phyloP scores from a whole-genome alignment of 2,329 filamentous ascomycete genomes.

The Balansia obtecta region DNA sequence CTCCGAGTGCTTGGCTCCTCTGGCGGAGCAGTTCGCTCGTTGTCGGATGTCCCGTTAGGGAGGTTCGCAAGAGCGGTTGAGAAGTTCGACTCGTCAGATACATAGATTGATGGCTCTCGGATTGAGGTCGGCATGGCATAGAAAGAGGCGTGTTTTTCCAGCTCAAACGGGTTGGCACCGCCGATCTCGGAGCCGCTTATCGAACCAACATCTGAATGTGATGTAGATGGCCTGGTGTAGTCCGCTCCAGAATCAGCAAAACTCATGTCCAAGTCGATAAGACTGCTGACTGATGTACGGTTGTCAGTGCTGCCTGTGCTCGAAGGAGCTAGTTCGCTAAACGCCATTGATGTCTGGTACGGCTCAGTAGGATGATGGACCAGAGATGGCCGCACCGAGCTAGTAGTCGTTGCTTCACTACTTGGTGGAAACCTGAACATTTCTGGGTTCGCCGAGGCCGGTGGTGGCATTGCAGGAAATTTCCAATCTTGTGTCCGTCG shows the following conservation, averaged over 20 bases:
- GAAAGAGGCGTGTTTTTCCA: conserved; percentile 49
- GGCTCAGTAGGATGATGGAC: conserved; percentile 41
- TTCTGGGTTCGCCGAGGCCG: conserved; percentile 40
- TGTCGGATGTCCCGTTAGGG: conserved; percentile 6
- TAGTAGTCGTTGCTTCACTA: conserved; percentile 17
- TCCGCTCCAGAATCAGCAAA: conserved; percentile 39
- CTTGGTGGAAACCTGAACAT: conserved; percentile 37
- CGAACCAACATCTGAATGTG: conserved; percentile 45
- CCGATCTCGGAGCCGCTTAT: conserved; percentile 44
- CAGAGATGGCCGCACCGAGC: conserved; percentile 28
- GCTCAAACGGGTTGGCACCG: conserved; percentile 45
- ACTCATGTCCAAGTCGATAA: conserved; percentile 44
- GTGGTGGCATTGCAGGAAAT: conserved; percentile 39
- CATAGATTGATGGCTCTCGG: conserved; percentile 47
- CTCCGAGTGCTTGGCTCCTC: conserved; percentile 5
- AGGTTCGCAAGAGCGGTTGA: conserved; percentile 24
- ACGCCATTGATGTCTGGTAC: conserved; percentile 26
- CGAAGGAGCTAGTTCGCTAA: conserved; percentile 28
- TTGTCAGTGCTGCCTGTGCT: conserved; percentile 21
- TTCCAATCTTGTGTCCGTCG: conserved; percentile 45
- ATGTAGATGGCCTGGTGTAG: conserved; percentile 42
- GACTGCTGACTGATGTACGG: conserved; percentile 30
- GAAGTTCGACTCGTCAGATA: conserved; percentile 45
- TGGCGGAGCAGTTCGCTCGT: conserved; percentile 8
- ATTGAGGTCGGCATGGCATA: conserved; percentile 30